Evolutionary conservation across 1,139 yeast genomes (phyloP), one percentile per base, ranked within the genome.

Genomic region (Blastobotrys elegans): DNA sequence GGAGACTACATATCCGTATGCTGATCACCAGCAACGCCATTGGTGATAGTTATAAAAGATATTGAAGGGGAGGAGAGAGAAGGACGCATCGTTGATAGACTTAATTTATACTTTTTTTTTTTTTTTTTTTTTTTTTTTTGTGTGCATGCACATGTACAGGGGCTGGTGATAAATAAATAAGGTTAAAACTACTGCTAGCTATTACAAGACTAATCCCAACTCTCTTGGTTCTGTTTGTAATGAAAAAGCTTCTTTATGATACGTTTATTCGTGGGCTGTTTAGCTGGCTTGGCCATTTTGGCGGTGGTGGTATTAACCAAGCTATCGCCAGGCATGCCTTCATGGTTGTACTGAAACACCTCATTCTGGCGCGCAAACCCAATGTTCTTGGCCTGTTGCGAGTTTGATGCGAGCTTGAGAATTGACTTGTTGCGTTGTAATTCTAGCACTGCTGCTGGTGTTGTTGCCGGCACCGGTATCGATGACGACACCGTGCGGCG

Each of bases 221-320:
- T n/a, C n/a, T n/a, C 34, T 31, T 31, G 34, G 16, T 31, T 31
- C 16, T 31, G 18, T 31, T 31, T 31, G 16, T 31, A 18, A 31
- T 31, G 34, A 31, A 10, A 16, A 31, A 34, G 17, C 38, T 14
- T n/a, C 24, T 34, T 34, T 34, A 14, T 34, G 17, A 34, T n/a
- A n/a, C n/a, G 17, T 5, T 14, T n/a, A 17, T 16, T 34, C 18
- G 45, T 22, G 30, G 44, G 16, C n/a, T n/a, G 16, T 11, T 24
- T 24, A 17, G 50, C 50, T 2, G 50, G 50, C 30, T 48, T 44
- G 26, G 50, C 50, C 50, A 44, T 44, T 27, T 41, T 44, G 20
- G 46, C 37, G 10, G 43, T 44, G 16, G 46, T 27, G 37, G 37
- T 33, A 7, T 43, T 46, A 10, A 48, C 43, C 24, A 41, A 37